Evolutionary conservation across 345 rosid species (phyloP).

Genomic region (Eucalyptus camaldulensis): DNA sequence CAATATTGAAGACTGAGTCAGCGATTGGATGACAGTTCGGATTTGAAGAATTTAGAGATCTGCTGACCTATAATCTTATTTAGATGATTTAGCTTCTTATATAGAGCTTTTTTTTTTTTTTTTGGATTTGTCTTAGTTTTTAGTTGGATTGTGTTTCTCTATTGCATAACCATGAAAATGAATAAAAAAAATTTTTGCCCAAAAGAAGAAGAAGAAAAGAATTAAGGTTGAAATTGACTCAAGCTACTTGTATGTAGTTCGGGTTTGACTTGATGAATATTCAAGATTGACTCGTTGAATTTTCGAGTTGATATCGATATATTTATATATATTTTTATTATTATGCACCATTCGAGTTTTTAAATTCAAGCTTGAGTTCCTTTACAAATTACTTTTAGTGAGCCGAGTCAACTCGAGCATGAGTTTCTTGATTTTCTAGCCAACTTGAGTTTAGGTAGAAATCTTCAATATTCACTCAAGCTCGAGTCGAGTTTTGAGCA

Average conservation of each 20-base stretch:
- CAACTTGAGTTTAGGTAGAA: accelerated
- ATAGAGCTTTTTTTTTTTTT: neutral
- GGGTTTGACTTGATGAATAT: neutral
- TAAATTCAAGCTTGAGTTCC: neutral
- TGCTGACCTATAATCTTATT: neutral
- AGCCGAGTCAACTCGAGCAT: neutral
- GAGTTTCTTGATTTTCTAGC: neutral
- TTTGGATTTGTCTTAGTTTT: too few relatives aligned
- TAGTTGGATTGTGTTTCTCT: too few relatives aligned
- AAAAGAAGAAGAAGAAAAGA: too few relatives aligned
- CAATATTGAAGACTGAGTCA: too few relatives aligned
- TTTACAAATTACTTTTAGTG: neutral
- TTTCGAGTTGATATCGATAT: neutral
- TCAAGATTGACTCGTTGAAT: too few relatives aligned
- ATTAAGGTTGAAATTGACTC: neutral
- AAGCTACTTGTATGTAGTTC: too few relatives aligned
- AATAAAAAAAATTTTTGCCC: too few relatives aligned
- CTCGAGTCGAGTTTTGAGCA: neutral
- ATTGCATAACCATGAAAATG: too few relatives aligned
- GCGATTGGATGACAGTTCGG: accelerated
- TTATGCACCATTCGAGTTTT: neutral
- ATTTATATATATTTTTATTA: too few relatives aligned
- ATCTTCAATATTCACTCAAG: neutral
- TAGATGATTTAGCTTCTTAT: too few relatives aligned
- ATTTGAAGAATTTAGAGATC: neutral